These are phyloP conservation scores for Magnusiomyces tetraspermus DNA, from an alignment of 1,139 yeast genomes.

Conservation along the genomic window DNA sequence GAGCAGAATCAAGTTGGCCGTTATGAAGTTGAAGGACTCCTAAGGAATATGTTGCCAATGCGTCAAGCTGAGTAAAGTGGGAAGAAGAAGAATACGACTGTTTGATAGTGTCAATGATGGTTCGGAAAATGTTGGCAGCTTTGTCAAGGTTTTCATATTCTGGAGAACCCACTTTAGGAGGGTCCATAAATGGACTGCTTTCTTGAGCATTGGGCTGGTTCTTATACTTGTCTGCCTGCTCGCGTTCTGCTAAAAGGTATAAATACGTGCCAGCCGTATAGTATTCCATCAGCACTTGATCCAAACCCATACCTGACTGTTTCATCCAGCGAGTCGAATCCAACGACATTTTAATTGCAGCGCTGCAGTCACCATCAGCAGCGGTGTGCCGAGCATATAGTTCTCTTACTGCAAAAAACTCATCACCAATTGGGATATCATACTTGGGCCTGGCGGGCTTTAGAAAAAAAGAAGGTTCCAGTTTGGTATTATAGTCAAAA, in stretches of 20 bases:
- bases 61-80: constrained; percentile 54
- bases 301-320: constrained; percentile 56
- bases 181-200: neutral
- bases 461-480: too few species aligned
- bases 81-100: constrained; percentile 37
- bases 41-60: constrained; percentile 72
- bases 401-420: too few species aligned
- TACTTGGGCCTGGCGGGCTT: too few species aligned
- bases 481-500: constrained; percentile 64
- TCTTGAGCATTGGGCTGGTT: constrained; percentile 24
- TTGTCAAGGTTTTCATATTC: constrained; percentile 2
- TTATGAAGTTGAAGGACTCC: constrained; percentile 70
- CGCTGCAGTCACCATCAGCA: too few species aligned
- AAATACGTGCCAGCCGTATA: constrained; percentile 65
- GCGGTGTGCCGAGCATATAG: too few species aligned
- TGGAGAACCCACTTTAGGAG: neutral
- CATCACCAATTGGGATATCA: too few species aligned
- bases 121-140: constrained; percentile 19
- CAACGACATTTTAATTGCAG: constrained; percentile 63
- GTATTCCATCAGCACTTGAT: constrained; percentile 51
- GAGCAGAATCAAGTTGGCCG: constrained; percentile 48
- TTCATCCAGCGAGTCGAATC: constrained; percentile 68
- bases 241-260: constrained; percentile 61
- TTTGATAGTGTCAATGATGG: constrained; percentile 46
- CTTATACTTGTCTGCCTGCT: constrained; percentile 45